Conservation (phyloP, 306 rosid genomes). For the Notholithocarpus densiflorus region DNA sequence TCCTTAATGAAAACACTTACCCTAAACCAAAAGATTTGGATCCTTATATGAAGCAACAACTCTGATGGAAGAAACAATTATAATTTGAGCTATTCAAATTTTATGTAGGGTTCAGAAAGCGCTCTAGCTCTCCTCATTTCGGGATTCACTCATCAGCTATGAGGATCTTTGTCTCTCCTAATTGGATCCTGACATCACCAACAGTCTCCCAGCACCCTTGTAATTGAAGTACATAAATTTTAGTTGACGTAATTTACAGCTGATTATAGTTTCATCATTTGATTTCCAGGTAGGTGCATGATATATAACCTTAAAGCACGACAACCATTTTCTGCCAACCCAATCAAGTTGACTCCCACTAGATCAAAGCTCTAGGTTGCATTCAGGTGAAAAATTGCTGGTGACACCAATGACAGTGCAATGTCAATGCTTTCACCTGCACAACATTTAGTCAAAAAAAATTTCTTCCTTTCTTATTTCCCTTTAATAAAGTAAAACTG, state of each 20-base stretch:
- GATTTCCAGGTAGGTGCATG: neutral
- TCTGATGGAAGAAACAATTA: neutral
- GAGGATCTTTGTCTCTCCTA: neutral
- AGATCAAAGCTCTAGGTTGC: neutral
- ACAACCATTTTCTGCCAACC: neutral
- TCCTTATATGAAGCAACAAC: neutral
- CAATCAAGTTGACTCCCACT: neutral
- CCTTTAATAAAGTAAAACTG: too few species aligned
- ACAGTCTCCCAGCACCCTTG: neutral
- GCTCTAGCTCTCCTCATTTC: neutral
- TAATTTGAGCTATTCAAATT: neutral
- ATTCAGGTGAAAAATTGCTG: neutral
- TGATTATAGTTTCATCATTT: neutral
- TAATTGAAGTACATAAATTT: neutral
- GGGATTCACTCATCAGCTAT: neutral
- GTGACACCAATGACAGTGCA: neutral
- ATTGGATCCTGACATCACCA: neutral
- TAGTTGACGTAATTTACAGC: neutral
- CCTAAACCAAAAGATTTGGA: neutral
- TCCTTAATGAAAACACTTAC: neutral
- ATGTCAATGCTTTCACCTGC: neutral
- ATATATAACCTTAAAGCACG: neutral
- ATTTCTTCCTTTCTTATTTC: neutral
- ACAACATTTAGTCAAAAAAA: neutral
- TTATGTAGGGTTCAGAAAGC: neutral